A percentile compares a stretch with the other conserved stretches of the same genome.
Evolutionary conservation across 306 rosid genomes (phyloP).

Genomic region (Alnus rubra): DNA sequence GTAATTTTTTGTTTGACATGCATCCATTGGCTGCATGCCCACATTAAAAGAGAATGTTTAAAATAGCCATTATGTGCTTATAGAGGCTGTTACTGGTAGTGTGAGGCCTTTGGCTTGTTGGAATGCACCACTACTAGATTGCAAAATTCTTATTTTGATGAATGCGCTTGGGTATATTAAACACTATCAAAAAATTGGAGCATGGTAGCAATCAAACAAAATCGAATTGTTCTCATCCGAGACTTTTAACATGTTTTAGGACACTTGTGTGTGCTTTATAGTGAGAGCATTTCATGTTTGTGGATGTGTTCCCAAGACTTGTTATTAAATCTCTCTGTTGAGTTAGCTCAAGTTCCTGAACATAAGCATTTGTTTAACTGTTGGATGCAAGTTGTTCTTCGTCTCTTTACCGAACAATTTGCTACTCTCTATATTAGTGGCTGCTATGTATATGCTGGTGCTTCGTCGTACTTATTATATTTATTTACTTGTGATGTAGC

Average conservation of each 20-base stretch:
- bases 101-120: neutral
- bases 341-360: neutral
- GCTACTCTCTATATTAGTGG: neutral
- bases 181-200: neutral
- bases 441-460: neutral
- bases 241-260: neutral
- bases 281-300: neutral
- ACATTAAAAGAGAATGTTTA: neutral
- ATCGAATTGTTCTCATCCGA: neutral
- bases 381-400: neutral
- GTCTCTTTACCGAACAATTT: neutral
- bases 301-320: neutral
- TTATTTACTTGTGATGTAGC: neutral
- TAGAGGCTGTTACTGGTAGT: neutral
- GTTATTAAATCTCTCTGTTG: neutral
- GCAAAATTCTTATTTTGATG: neutral
- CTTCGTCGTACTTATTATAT: neutral
- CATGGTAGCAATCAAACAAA: neutral
- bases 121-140: neutral
- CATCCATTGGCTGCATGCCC: neutral
- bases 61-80: neutral
- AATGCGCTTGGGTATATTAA: too few relatives aligned
- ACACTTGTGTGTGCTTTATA: neutral
- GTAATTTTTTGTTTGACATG: neutral
- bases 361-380: conserved; percentile 2